Base-by-base conservation (phyloP, 2,329 filamentous ascomycete species). In the Penicillium sp. region DNA sequence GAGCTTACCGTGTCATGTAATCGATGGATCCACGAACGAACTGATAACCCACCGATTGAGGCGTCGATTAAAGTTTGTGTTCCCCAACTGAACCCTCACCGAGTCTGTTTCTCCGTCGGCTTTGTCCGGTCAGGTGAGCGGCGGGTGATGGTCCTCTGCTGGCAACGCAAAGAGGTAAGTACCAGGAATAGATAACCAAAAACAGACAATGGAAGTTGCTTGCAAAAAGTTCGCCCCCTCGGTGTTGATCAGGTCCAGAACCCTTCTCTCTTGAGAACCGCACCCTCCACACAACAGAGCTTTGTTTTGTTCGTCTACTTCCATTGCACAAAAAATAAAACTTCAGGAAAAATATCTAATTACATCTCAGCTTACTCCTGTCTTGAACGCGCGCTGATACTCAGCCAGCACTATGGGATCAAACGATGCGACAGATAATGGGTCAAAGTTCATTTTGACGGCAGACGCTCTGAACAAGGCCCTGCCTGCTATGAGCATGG, bases 401-500 rank as follows among this genome's bases (percentile, higher is more conserved):
- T 14, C 14, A n/a, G n/a, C 15, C 12, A 12, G 12, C 2, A 48
- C 48, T 3, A 59, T 59, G 57, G 48, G 25, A 28, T 52, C 53
- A 8, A 56, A 47, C 41, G 39, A 55, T 10, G n/a, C 22, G 4
- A 38, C 42, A 11, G 42, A 60, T 2, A 38, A 57, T 25, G 54
- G 25, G 6, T 50, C 58, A n/a, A 50, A 57, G 5, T 60, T 60
- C n/a, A 37, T 54, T 25, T 25, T 60, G 48, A 54, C 53, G 6
- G 53, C 60, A 28, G 57, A 59, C 2, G 60, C 49, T 37, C 39
- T 62, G 3, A 52, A 59, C 12, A 52, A 62, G n/a, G 60, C 61
- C 37, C 52, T 63, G 22, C 53, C 61, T 0, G 35, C 51, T 7
- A 61, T 63, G 61, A 43, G 48, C 17, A 57, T 59, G 43, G 43